These are phyloP conservation scores for Taphrina wiesneri DNA, from an alignment of 1,139 yeast species.

Conservation along the genomic window DNA sequence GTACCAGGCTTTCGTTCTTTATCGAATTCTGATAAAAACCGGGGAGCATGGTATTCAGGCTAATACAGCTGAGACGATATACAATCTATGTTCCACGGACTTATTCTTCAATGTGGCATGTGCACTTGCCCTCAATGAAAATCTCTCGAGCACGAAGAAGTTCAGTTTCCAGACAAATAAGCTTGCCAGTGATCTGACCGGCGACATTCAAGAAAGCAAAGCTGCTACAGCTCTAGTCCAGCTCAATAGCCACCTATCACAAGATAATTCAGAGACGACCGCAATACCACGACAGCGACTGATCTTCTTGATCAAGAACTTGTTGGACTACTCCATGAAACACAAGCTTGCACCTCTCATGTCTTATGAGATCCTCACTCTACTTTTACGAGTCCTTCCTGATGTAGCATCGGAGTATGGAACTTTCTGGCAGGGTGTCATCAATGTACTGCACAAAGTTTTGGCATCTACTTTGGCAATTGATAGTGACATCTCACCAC, in stretches of 20 bases:
- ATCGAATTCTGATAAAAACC: neutral
- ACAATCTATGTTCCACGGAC: neutral
- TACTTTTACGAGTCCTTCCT: conserved; percentile 52
- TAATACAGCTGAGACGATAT: neutral
- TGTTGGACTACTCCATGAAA: conserved; percentile 31
- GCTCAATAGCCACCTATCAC: conserved; percentile 54
- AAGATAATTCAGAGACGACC: conserved; percentile 43
- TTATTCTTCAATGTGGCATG: neutral
- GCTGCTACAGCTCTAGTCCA: conserved; percentile 56
- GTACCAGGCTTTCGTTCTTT: conserved; percentile 1
- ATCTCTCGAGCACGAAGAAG: neutral
- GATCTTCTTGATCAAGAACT: conserved; percentile 38
- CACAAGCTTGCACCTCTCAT: conserved; percentile 50
- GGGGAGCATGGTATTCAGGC: neutral
- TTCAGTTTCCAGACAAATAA: conserved; percentile 49
- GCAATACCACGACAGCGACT: conserved; percentile 58
- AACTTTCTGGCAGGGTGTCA: conserved; percentile 41
- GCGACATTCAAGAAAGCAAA: conserved; percentile 47
- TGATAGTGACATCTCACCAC: conserved; percentile 48
- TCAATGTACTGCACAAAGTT: conserved; percentile 40
- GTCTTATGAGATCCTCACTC: conserved; percentile 56
- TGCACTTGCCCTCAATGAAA: conserved; percentile 4
- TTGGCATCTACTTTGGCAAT: conserved; percentile 47
- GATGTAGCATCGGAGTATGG: conserved; percentile 40
- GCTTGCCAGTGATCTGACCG: conserved; percentile 62